Base-by-base conservation (phyloP, 352 stramenopile species). In the Pythium oligandrum region DNA sequence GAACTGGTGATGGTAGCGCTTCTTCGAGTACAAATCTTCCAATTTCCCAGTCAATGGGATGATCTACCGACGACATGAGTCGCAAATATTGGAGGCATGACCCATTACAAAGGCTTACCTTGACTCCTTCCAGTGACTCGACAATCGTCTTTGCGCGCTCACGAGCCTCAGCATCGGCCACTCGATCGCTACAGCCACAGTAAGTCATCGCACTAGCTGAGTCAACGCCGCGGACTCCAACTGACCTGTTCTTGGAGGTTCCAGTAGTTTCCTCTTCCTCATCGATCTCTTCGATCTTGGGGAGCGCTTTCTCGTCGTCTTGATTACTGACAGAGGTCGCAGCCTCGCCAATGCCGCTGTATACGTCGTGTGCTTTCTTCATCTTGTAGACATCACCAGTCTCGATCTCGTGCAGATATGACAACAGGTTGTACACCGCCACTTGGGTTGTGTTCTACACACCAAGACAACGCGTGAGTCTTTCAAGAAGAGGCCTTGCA, bases 401-500 rank as follows among this genome's bases (percentile, higher is more conserved):
- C 62, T 98, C 93, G 33, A 97, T 78, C 59, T 95, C 84, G 61
- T 93, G 94, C 45, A 98, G 57, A 54, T 83, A 92, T 48, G 79
- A 96, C 26, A 97, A 70, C 26, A 98, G 53, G 54, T 97, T 98
- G 69, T 93, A 97, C 34, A 97, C 78, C 1, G 90, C 75, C 34
- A 98, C 77, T 55, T 98, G 91, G 6, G 78, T 83, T 31, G 86
- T 91, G 58, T 97, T 97, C 83, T 93, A 57, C 38, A 46, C 3
- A 3, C 8, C 32, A 37, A 46, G 32, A 31, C 11, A 61, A 42
- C 31, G 46, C 35, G 32, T 40, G n/a, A 46, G 8, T 12, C 11
- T 8, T 12, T 7, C 2, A 34, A 44, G 17, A 26, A 26, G 17
- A 26, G 17, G 17, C 17, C 17, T 26, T 47, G 2, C 34, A 6